Percentiles rank a stretch among this genome's conserved stretches.
phyloP scores from a whole-genome alignment of 140 eudicot species.

The Stevia rebaudiana region DNA sequence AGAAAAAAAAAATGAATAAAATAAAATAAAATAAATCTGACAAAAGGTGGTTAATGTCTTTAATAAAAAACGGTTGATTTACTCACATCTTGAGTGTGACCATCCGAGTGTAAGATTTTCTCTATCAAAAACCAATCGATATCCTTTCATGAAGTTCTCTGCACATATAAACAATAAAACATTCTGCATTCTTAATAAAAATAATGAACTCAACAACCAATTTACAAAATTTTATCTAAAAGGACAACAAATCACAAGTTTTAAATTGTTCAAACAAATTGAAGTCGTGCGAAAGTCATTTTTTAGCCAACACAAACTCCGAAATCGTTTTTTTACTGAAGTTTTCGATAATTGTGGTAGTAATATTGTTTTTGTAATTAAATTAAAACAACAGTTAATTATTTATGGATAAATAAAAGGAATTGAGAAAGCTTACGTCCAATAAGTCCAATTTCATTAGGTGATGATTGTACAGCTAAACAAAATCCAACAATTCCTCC shows the following conservation, averaged over 20 bases:
- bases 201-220: neutral
- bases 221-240: conserved; percentile 9
- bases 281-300: neutral
- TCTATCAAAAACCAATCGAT: conserved; percentile 86
- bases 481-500: conserved; percentile 80
- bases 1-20: neutral
- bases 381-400: neutral
- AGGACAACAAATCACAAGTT: neutral
- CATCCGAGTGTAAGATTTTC: conserved; percentile 82
- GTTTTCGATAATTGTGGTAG: neutral
- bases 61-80: conserved; percentile 2
- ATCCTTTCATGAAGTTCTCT: conserved; percentile 94
- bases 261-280: neutral
- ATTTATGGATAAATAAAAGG: neutral
- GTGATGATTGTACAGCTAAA: conserved; percentile 63
- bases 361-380: neutral
- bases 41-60: neutral
- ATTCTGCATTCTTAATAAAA: conserved; percentile 8
- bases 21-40: neutral
- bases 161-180: conserved; percentile 26
- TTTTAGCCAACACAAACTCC: conserved; percentile 1
- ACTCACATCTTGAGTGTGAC: conserved; percentile 92
- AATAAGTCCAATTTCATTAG: conserved; percentile 45
- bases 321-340: neutral
- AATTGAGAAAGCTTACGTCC: conserved; percentile 64